phyloP scores from a whole-genome alignment of 306 rosid species.

The Medicago truncatula region DNA sequence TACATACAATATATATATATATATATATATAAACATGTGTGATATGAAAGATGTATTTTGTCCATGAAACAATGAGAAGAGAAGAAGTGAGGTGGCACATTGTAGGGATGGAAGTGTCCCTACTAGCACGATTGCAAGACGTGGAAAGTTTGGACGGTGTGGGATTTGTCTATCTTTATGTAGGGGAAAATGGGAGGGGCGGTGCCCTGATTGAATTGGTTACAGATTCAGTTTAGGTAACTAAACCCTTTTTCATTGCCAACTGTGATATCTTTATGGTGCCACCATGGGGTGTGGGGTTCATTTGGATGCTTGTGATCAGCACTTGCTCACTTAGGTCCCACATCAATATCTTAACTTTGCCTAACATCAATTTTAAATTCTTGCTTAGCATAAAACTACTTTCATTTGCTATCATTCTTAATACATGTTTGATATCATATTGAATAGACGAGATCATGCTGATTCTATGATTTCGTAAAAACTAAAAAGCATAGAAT shows the following conservation, averaged over 20 bases:
- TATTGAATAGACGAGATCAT: too few species aligned
- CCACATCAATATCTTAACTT: conserved; percentile 33
- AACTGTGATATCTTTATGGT: conserved; percentile 39
- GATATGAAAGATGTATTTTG: too few species aligned
- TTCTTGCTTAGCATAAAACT: background rate
- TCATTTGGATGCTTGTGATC: conserved; percentile 47
- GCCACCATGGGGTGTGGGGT: conserved; percentile 22
- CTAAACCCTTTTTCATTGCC: conserved; percentile 20
- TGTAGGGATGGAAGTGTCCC: conserved; percentile 46
- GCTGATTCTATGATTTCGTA: too few species aligned
- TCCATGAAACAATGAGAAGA: background rate
- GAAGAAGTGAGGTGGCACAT: conserved; percentile 51
- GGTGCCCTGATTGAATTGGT: conserved; percentile 51
- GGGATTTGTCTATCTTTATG: conserved; percentile 2
- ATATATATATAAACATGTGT: too few species aligned
- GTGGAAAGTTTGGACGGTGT: conserved; percentile 54
- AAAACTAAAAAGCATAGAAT: too few species aligned
- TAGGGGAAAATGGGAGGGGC: conserved; percentile 33
- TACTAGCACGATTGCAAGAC: conserved; percentile 57
- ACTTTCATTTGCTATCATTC: too few species aligned
- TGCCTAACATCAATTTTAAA: conserved; percentile 34
- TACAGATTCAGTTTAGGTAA: conserved; percentile 21
- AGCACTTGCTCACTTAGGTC: conserved; percentile 29
- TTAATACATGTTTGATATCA: too few species aligned
- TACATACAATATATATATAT: too few species aligned